Evolutionary conservation across 208 protist species (phyloP), one percentile per base, ranked within the genome.

Genomic region (Crithidia fasciculata): DNA sequence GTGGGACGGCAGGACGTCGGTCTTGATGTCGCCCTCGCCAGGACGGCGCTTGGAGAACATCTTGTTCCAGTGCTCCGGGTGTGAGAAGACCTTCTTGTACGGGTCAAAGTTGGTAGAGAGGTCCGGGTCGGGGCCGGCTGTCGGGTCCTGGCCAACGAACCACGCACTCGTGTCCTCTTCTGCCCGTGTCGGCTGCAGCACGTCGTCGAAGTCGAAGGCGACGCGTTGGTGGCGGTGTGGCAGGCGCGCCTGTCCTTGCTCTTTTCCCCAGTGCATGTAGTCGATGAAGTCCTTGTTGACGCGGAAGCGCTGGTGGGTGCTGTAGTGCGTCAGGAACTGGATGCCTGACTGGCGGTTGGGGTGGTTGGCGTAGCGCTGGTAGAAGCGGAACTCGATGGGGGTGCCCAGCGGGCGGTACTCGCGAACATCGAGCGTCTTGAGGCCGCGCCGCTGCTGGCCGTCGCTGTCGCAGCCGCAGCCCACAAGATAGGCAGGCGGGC

Each of bases 361-460:
- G 78, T 97, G 88, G 70, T 95, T 97, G 28, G 92, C 79, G 76
- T 97, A 97, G 45, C 92, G 92, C 80, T 97, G 92, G 72, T 97
- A 97, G 70, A 97, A 97, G 63, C 92, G 90, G 57, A 97, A 95
- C 77, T 97, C 92, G 67, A 97, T 94, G 19, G 92, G 92, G n/a
- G 81, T 90, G 40, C 80, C 88, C 19, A 97, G 74, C 5, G 90
- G 92, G 15, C 86, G 83, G 64, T 95, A 95, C 69, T 95, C 90
- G 57, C 92, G 89, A 43, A 95, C 90, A 61, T 94, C 90, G 36
- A 97, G 84, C 13, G 92, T 95, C 70, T 95, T 96, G 60, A 96
- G 65, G 28, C 65, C 65, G 73, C 90, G 92, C 16, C 72, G 74
- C 53, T 81, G 62, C 56, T 72, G 58, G 3, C 15, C 69, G n/a